These are phyloP conservation scores for Lasiodiplodia theobromae DNA, from an alignment of 2,329 filamentous ascomycete genomes.

Conservation along the genomic window DNA sequence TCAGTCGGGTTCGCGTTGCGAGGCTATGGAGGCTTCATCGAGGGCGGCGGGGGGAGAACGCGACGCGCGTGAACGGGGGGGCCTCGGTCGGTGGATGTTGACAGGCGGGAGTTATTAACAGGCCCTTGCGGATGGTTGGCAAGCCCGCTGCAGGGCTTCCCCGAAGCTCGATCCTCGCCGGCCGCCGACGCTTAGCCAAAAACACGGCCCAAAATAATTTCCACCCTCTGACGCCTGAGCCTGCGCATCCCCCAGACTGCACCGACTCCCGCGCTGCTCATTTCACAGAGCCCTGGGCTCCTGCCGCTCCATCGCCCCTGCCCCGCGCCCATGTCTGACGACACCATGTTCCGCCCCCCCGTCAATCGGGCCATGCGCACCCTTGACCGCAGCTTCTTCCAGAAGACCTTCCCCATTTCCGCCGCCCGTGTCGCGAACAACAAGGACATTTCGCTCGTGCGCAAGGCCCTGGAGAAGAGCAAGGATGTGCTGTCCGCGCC, in stretches of 20 bases:
- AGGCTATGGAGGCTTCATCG: slow-evolving; percentile 30
- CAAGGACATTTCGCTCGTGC: slow-evolving; percentile 75
- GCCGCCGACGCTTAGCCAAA: slow-evolving; percentile 19
- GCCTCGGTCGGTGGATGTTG: slow-evolving; percentile 25
- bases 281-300: slow-evolving; percentile 15
- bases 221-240: slow-evolving; percentile 8
- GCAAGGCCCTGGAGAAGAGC: slow-evolving; percentile 69
- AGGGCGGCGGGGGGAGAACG: slow-evolving; percentile 17
- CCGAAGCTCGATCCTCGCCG: slow-evolving; percentile 18
- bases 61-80: slow-evolving; percentile 21
- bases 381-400: slow-evolving; percentile 85
- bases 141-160: slow-evolving; percentile 19
- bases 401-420: slow-evolving; percentile 75
- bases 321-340: slow-evolving; percentile 39
- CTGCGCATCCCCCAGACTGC: slow-evolving; percentile 23
- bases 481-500: slow-evolving; percentile 71
- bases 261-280: slow-evolving; percentile 5
- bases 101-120: slow-evolving; percentile 22
- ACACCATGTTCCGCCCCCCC: slow-evolving; percentile 75
- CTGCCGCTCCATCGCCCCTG: slow-evolving; percentile 5
- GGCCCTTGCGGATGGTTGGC: slow-evolving; percentile 14
- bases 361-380: slow-evolving; percentile 79
- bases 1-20: slow-evolving; percentile 3
- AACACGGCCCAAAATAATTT: slow-evolving; percentile 21
- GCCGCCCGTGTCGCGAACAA: slow-evolving; percentile 80